Base-by-base conservation (phyloP, 768 basidiomycete genomes). In the Cubamyces lactineus region DNA sequence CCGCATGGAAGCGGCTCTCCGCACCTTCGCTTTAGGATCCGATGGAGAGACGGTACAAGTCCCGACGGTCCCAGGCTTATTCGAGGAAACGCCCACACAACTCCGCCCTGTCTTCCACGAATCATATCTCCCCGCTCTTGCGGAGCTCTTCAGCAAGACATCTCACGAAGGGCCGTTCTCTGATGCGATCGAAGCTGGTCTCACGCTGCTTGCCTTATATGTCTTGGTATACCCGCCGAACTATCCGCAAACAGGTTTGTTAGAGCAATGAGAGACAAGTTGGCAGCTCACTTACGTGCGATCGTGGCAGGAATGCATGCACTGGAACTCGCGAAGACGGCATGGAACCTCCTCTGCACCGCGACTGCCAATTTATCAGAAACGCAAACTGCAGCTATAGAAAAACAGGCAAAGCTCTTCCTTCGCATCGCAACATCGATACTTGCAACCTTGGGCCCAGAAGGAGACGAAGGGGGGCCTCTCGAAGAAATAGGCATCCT, bases 201-300 rank as follows among this genome's bases (percentile, higher is more conserved):
- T 79, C 40, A 81, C 82, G 1, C 74, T 92, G 15, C 75, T 91
- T 19, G 86, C 86, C 0, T 73, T 90, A 7, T 94, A 93, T 71
- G 68, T 81, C 12, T 69, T 89, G 54, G 77, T 92, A 48, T 94
- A 94, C 67, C 90, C 92, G 1, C 75, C 74, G 2, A 87, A 88
- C 68, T 92, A 91, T 72, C 92, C 91, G n/a, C 89, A 92, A 66
- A 90, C 87, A 24, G 92, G 92, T 90, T 56, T 65, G 82, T 71
- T 34, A 13, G 16, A 34, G 7, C 54, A 24, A 21, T 8, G 64
- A 34, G 38, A 23, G 5, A 39, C 26, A 16, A 41, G 21, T n/a
- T 24, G 19, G 17, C 16, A 39, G 41, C 13, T 41, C 45, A 30
- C 19, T 57, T 45, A 34, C 54, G 58, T 48, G 50, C 21, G 56